Evolutionary conservation across 1,284 basidiomycete genomes (phyloP), one percentile per base, ranked within the genome.

Genomic region (Irpex rosettiformis): DNA sequence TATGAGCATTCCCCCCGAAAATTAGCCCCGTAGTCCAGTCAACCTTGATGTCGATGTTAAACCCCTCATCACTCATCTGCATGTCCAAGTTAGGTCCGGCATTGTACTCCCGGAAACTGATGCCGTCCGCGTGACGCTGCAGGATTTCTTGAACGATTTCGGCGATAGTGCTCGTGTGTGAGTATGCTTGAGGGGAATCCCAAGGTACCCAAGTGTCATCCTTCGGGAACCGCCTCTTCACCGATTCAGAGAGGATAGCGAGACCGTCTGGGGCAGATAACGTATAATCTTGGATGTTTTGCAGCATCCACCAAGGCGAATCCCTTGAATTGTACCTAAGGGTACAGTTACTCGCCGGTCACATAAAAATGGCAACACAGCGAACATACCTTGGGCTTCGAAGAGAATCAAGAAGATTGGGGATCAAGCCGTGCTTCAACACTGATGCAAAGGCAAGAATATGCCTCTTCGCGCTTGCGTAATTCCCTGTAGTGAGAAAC

Each of bases 241-340:
- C 89, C 2, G 79, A 76, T 68, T 96, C 94, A 1, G 84, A 79
- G 43, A 99, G 82, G 58, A 99, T 83, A 0, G 85, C 77, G 33
- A 91, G 71, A 2, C 97, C 96, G 62, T 94, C 88, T 0, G 96
- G 94, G 1, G 91, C 93, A 74, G 84, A 89, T 59, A 78, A 79
- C 42, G 86, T 88, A 72, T 98, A 98, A 73, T 98, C 95, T 70
- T 98, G 96, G 58, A 98, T 96, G 69, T 93, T 97, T 72, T 99
- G 96, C 58, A 98, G 74, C 90, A 98, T 97, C 93, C 95, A 99
- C 96, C 95, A 97, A 27, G 94, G 93, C 4, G 91, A 91, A 69
- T 95, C 93, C 49, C 94, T 87, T 7, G 92, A 96, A 69, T 96
- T 96, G 71, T 95, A 96, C 59, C 91, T 89, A 28, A 30, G 13